A percentile compares a stretch with the other conserved stretches of the same genome.
phyloP scores from a whole-genome alignment of 768 basidiomycete species.

The Leccinum incarnatum region DNA sequence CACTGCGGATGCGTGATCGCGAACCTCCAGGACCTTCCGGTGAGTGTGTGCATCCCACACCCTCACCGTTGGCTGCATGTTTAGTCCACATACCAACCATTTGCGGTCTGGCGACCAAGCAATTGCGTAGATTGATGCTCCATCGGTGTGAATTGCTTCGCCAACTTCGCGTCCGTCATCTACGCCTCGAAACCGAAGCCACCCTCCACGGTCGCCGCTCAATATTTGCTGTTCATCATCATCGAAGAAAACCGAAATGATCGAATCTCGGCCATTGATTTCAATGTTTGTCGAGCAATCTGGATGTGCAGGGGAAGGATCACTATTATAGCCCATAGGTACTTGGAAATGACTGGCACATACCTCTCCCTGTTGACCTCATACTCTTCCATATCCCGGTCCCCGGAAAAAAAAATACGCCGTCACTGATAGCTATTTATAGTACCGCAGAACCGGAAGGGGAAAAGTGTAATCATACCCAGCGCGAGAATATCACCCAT shows the following conservation, averaged over 20 bases:
- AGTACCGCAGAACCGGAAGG: too few relatives aligned
- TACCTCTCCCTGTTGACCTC: too few relatives aligned
- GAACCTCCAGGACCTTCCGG: background rate
- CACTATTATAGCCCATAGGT: too few relatives aligned
- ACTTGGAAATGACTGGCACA: too few relatives aligned
- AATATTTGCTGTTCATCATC: background rate
- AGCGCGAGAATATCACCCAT: too few relatives aligned
- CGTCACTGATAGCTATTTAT: too few relatives aligned
- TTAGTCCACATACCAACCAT: background rate
- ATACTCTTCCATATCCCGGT: too few relatives aligned
- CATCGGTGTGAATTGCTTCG: background rate
- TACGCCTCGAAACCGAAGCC: background rate
- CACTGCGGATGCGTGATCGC: background rate
- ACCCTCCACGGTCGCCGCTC: background rate
- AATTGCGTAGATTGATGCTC: background rate
- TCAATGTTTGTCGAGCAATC: background rate
- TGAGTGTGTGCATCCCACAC: background rate
- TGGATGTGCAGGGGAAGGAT: background rate
- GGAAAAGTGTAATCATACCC: too few relatives aligned
- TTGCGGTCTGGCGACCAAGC: background rate
- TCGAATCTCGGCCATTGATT: background rate
- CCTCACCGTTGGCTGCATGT: background rate
- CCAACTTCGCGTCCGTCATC: background rate
- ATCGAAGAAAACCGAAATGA: background rate
- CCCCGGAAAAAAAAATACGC: too few relatives aligned